A percentile compares a stretch with the other conserved stretches of the same genome.
These are phyloP conservation scores for Trichoderma gracile DNA, from an alignment of 2,329 filamentous ascomycete genomes.

Conservation along the genomic window DNA sequence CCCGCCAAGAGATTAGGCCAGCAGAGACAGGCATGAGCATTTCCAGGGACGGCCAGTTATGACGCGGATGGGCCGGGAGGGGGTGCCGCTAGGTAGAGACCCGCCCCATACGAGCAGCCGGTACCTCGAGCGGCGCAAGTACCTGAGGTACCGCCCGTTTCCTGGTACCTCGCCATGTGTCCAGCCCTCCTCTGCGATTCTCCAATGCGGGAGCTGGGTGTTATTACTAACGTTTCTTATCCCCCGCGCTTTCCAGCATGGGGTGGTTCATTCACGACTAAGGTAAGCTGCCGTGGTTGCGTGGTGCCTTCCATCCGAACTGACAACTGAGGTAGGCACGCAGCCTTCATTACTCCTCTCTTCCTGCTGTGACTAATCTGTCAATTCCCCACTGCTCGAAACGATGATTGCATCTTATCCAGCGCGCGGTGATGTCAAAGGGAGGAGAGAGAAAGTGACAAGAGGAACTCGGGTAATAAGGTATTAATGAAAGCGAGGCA, in stretches of 20 bases:
- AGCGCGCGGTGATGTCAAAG: not conserved
- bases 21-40: not conserved
- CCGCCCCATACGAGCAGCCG: conserved; percentile 14
- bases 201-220: not conserved
- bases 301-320: no score
- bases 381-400: no score
- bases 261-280: conserved; percentile 4
- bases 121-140: conserved; percentile 11
- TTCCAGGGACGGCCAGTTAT: conserved; percentile 15
- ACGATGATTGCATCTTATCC: no score
- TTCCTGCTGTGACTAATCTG: conserved; percentile 16
- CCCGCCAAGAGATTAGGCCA: conserved; percentile 14
- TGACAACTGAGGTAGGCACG: not conserved
- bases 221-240: not conserved
- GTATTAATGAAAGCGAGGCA: not conserved
- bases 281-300: not conserved
- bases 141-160: conserved; percentile 15
- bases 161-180: conserved; percentile 26
- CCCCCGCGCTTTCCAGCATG: conserved; percentile 21
- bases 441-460: not conserved
- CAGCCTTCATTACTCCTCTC: not conserved
- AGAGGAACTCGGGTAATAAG: not conserved
- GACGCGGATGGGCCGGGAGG: conserved; percentile 24
- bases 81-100: not conserved
- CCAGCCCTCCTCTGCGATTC: conserved; percentile 4